Base-by-base conservation (phyloP, 257 asterid genomes). In the Cordia subcordata region DNA sequence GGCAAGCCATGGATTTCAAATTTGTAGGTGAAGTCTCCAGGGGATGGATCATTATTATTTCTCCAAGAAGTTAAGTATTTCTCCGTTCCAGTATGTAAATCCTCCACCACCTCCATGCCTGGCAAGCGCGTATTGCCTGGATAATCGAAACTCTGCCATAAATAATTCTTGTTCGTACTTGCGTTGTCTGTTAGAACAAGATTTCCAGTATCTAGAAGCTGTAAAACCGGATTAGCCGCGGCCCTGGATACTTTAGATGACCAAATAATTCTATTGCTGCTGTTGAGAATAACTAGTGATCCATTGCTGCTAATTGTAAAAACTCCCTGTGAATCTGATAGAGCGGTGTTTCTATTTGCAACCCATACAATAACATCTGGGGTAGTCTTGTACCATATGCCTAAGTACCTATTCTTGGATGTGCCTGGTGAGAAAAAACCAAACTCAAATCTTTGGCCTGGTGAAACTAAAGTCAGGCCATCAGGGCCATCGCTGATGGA, bases 71-170 rank as follows among this genome's bases (percentile, higher is more conserved):
- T 73, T 35, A 78, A 13, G 12, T 69, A 39, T 37, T 14, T 68
- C 17, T 51, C 51, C 8, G 8, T 13, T 1, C 44, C 44, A 5
- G 61, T 64, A 19, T 18, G 22, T 20, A 27, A 53, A 5, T 64
- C 42, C 54, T 15, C 32, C 8, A 39, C 58, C 35, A 51, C 15
- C 45, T 40, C 16, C 49, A 45, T 70, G 8, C 68, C 79, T 12
- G 79, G 63, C 32, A 72, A 47, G 44, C 45, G 66, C 0, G 68
- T 77, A 39, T 73, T 74, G 27, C 64, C 60, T 16, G 73, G 76
- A 27, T 58, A 33, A 21, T 75, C 77, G 5, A 77, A 76, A 39
- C 82, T 72, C 75, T 77, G 73, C 76, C 79, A 72, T 49, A 58
- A 1, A 68, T 42, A 57, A 12, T 20, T 3, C 50, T 27, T 5